A percentile compares a stretch with the other conserved stretches of the same genome.
Evolutionary conservation across 805 yeast species (phyloP).

Genomic region (Torulaspora maleeae): DNA sequence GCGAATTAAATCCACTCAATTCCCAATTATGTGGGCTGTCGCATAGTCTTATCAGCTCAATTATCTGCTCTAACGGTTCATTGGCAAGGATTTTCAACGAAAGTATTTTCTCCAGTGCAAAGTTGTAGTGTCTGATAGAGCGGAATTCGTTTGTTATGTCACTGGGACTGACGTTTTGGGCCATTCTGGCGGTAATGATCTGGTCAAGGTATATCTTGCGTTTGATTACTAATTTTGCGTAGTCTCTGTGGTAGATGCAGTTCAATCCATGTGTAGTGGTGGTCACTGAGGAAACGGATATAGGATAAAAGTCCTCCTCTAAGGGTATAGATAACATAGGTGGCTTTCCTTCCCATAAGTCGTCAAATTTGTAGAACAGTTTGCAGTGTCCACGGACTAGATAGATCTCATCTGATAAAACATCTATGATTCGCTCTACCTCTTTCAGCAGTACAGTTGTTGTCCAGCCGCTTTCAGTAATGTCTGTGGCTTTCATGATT

Average conservation of each 20-base stretch:
- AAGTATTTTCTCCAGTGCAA: slow-evolving; percentile 34
- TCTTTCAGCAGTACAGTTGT: slow-evolving; percentile 16
- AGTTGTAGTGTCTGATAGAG: slow-evolving; percentile 29
- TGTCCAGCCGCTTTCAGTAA: slow-evolving; percentile 19
- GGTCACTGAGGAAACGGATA: slow-evolving; percentile 27
- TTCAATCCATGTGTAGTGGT: slow-evolving; percentile 31
- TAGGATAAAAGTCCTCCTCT: slow-evolving; percentile 30
- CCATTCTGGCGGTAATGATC: slow-evolving; percentile 21
- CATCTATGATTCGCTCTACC: slow-evolving; percentile 31
- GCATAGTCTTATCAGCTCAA: slow-evolving; percentile 25
- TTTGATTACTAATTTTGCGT: slow-evolving; percentile 20
- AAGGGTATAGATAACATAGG: slow-evolving; percentile 18
- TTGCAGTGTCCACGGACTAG: slow-evolving; percentile 20
- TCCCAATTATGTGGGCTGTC: slow-evolving; percentile 9
- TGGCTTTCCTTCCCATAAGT: slow-evolving; percentile 23
- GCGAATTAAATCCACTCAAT: slow-evolving; percentile 1
- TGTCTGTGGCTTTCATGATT: slow-evolving; percentile 17
- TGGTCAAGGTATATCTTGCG: slow-evolving; percentile 33
- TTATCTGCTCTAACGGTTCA: slow-evolving; percentile 22
- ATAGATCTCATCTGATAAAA: slow-evolving; percentile 23
- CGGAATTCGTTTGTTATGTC: slow-evolving; percentile 24
- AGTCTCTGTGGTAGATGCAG: slow-evolving; percentile 19
- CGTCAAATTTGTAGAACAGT: slow-evolving; percentile 18
- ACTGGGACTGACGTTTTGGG: slow-evolving; percentile 11
- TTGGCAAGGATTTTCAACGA: slow-evolving; percentile 26